Percentiles rank a stretch among this genome's conserved stretches.
Evolutionary conservation across 306 rosid genomes (phyloP).

Genomic region (Glycine latifolia): DNA sequence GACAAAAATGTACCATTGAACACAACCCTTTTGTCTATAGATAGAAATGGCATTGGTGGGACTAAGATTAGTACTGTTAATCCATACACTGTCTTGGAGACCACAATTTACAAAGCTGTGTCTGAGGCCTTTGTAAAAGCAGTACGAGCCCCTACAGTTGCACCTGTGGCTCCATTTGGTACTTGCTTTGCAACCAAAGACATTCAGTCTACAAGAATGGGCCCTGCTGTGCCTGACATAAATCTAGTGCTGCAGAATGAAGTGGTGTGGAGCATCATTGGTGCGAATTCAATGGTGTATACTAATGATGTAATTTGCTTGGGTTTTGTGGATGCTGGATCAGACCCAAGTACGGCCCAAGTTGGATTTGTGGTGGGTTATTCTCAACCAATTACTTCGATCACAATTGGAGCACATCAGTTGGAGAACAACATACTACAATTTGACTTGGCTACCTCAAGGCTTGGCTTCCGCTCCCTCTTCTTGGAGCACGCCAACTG

Average conservation of each 20-base stretch:
- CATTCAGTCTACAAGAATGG: slow-evolving; percentile 43
- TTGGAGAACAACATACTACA: slow-evolving; percentile 65
- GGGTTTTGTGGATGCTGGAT: slow-evolving; percentile 70
- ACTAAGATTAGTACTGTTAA: slow-evolving; percentile 69
- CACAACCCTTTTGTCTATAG: slow-evolving; percentile 51
- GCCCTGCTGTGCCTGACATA: slow-evolving; percentile 58
- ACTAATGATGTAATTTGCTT: slow-evolving; percentile 59
- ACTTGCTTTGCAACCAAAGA: slow-evolving; percentile 51
- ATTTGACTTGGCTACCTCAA: slow-evolving; percentile 58
- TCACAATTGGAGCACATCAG: slow-evolving; percentile 67
- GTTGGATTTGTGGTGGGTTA: slow-evolving; percentile 65
- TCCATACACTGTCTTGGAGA: slow-evolving; percentile 64
- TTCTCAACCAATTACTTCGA: slow-evolving; percentile 50
- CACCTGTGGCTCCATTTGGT: slow-evolving; percentile 62
- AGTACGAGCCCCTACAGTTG: slow-evolving; percentile 39
- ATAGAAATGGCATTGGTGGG: slow-evolving; percentile 65
- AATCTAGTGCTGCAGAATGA: slow-evolving; percentile 61
- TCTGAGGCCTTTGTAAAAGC: slow-evolving; percentile 50
- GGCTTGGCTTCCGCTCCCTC: slow-evolving; percentile 63
- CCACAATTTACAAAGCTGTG: slow-evolving; percentile 59
- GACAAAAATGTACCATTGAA: slow-evolving; percentile 49
- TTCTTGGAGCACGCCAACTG: slow-evolving; percentile 55
- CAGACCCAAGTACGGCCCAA: slow-evolving; percentile 31
- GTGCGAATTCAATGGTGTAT: slow-evolving; percentile 69
- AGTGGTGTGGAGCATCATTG: slow-evolving; percentile 59